Percentiles rank a stretch among this genome's conserved stretches.
Evolutionary conservation across 2,329 filamentous ascomycete genomes (phyloP).

Genomic region (Corynespora cassiicola): DNA sequence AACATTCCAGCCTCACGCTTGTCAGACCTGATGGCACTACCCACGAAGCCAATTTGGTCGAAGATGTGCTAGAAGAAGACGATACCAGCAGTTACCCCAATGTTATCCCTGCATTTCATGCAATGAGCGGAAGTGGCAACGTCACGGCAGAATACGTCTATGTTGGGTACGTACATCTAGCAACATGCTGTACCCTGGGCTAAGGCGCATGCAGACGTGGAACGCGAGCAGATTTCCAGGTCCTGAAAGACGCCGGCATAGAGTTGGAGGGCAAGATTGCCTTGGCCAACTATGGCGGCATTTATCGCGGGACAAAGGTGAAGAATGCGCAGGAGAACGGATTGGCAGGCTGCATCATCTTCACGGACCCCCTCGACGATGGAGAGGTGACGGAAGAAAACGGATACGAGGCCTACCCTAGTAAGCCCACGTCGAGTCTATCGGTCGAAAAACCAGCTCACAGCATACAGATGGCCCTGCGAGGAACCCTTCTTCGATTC

Average conservation of each 20-base stretch:
- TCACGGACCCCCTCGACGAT: constrained; percentile 48
- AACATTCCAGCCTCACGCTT: constrained; percentile 21
- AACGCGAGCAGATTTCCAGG: constrained; percentile 46
- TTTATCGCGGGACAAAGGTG: constrained; percentile 52
- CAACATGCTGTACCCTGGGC: not conserved
- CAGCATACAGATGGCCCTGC: constrained; percentile 44
- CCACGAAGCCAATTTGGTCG: constrained; percentile 20
- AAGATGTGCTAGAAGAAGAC: constrained; percentile 27
- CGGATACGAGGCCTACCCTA: constrained; percentile 46
- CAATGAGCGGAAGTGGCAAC: constrained; percentile 48
- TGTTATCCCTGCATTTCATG: constrained; percentile 49
- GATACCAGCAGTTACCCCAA: constrained; percentile 33
- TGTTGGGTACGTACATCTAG: constrained; percentile 39
- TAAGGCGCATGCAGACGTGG: constrained; percentile 17
- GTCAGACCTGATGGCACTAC: constrained; percentile 18
- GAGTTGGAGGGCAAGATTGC: constrained; percentile 52
- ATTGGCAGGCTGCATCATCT: constrained; percentile 48
- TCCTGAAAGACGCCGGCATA: constrained; percentile 44
- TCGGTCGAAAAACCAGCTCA: constrained; percentile 6
- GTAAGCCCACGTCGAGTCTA: constrained; percentile 7
- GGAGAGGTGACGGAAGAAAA: constrained; percentile 49
- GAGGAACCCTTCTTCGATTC: constrained; percentile 48
- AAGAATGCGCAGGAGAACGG: constrained; percentile 51
- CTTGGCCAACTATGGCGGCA: constrained; percentile 45
- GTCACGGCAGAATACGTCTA: constrained; percentile 50